A percentile compares a stretch with the other conserved stretches of the same genome.
Conservation (phyloP, 1,284 basidiomycete genomes). For the Irpex rosettiformis region DNA sequence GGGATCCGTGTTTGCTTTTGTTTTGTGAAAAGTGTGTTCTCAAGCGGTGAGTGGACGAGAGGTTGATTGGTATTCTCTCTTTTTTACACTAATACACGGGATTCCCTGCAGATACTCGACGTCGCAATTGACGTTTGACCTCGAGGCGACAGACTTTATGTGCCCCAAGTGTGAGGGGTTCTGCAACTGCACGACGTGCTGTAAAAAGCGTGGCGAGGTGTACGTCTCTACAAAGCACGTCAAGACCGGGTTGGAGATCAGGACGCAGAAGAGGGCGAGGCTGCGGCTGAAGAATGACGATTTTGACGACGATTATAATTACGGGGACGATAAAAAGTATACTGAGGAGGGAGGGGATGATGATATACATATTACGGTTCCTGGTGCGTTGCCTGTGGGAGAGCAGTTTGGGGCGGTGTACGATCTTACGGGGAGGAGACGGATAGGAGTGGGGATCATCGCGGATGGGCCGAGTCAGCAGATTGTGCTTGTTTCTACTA, state of each 20-base stretch:
- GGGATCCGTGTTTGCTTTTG: slow-evolving; percentile 19
- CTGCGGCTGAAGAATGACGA: background rate
- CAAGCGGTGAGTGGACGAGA: slow-evolving; percentile 20
- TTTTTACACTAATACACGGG: too few relatives aligned
- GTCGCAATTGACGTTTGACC: slow-evolving; percentile 23
- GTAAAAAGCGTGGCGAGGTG: slow-evolving; percentile 20
- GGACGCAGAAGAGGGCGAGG: background rate
- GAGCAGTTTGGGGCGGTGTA: slow-evolving; percentile 22
- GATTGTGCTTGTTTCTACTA: background rate
- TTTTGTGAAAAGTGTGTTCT: slow-evolving; percentile 26
- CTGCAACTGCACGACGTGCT: slow-evolving; percentile 28
- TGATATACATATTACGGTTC: background rate
- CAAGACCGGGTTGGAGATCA: background rate
- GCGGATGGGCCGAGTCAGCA: slow-evolving; percentile 10
- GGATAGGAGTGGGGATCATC: slow-evolving; percentile 21
- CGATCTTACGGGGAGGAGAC: slow-evolving; percentile 15
- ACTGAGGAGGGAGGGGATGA: background rate
- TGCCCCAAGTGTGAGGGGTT: slow-evolving; percentile 24
- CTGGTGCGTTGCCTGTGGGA: slow-evolving; percentile 7
- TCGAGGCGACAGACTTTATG: slow-evolving; percentile 18
- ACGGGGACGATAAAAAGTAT: slow-evolving; percentile 1
- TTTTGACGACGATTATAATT: background rate
- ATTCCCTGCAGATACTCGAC: slow-evolving; percentile 22
- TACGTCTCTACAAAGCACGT: slow-evolving; percentile 17
- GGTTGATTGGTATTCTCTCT: too few relatives aligned